Percentiles rank a stretch among this genome's conserved stretches.
phyloP scores from a whole-genome alignment of 331 rosid genomes.

The Rhamnella rubrinervis region DNA sequence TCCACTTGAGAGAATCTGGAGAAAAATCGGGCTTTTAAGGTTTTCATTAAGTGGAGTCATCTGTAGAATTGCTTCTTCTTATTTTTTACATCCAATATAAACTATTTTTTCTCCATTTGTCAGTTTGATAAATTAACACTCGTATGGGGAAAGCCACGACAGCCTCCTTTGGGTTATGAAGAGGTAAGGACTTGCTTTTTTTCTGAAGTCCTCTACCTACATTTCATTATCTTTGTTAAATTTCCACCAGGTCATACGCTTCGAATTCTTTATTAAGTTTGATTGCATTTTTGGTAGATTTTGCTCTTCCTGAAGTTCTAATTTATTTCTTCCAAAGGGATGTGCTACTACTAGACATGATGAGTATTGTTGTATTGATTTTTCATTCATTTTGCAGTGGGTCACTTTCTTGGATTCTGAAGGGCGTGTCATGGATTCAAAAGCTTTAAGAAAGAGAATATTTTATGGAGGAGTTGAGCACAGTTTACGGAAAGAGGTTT shows the following conservation, averaged over 20 bases:
- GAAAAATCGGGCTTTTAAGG: not conserved
- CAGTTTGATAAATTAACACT: slow-evolving; percentile 77
- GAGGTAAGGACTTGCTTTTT: slow-evolving; percentile 55
- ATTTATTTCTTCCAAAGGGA: not conserved
- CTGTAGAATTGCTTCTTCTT: not conserved
- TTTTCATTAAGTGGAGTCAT: not conserved
- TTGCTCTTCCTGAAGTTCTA: not conserved
- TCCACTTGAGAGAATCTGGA: too few species aligned
- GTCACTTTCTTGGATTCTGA: slow-evolving; percentile 77
- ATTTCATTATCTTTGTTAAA: slow-evolving; percentile 3
- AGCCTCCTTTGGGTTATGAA: slow-evolving; percentile 68
- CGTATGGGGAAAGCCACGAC: slow-evolving; percentile 96
- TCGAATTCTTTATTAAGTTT: slow-evolving; percentile 9
- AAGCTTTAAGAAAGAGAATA: slow-evolving; percentile 77
- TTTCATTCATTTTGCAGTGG: slow-evolving; percentile 54
- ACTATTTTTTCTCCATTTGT: slow-evolving; percentile 21
- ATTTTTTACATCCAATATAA: not conserved
- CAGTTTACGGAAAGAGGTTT: slow-evolving; percentile 71
- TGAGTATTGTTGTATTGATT: not conserved
- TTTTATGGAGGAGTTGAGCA: slow-evolving; percentile 97
- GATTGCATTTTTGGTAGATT: slow-evolving; percentile 1
- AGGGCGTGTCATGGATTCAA: slow-evolving; percentile 73
- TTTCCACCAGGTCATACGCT: slow-evolving; percentile 5
- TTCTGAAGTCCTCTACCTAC: not conserved
- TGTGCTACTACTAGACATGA: not conserved